Evolutionary conservation across 108 stramenopile genomes (phyloP), one percentile per base, ranked within the genome.

Genomic region (Epithemia pelagica): DNA sequence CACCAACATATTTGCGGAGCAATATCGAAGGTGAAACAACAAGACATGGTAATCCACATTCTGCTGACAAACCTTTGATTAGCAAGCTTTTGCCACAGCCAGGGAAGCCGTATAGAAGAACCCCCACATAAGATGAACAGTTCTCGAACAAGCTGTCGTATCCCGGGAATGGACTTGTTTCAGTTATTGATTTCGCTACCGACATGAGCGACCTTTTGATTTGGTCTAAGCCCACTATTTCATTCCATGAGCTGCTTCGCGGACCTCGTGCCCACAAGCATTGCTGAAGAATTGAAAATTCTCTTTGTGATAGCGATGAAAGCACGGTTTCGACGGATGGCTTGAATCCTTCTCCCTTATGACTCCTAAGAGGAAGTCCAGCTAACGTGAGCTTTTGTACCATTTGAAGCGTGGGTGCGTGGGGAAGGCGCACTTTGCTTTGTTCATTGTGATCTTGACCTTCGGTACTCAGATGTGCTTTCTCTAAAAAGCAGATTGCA

Each of bases 31-130:
- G 96, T 46, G 95, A 89, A 5, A 99, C 88, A 7, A 94, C 79
- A 28, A 97, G 77, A 59, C 92, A 92, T 31, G 90, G 85, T 0
- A 95, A 87, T 30, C 91, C 82, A 28, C 88, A 80, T 22, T 89
- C 73, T 58, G 90, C 67, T 0, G 96, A 91, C 7, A 96, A 70
- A 0, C 95, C 91, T 20, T 87, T 72, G 1, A 94, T 86, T 1
- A 95, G 71, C 61, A 94, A 71, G 25, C 74, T 83, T 76, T 98
- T 98, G 22, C 97, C 97, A 54, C 92, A 94, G 2, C 97, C 97
- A 20, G 96, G 96, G 7, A 96, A 95, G 8, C 97, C 97, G 72
- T 95, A 96, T 2, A 98, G 65, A 20, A 95, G 64, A 8, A 95
- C 76, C 18, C 94, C 94, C 26, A 64, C 23, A 46, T 32, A 28